Conservation (phyloP, 768 basidiomycete species). For the Exsudoporus frostii region DNA sequence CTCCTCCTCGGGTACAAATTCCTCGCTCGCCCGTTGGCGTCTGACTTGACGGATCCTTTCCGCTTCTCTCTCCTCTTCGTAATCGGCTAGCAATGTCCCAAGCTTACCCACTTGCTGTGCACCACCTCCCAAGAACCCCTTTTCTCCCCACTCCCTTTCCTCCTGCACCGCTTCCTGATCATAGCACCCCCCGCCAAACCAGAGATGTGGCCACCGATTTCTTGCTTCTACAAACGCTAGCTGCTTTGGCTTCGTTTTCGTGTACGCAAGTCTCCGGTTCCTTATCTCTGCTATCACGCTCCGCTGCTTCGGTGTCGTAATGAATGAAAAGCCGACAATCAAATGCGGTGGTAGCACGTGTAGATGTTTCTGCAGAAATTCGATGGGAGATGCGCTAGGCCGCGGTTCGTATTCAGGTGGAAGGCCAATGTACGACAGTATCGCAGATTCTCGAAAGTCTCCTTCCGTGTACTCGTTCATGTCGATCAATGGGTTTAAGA, state of each 20-base stretch:
- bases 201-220: constrained; percentile 63
- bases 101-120: constrained; percentile 66
- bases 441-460: constrained; percentile 18
- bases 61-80: constrained; percentile 76
- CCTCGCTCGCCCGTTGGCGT: constrained; percentile 37
- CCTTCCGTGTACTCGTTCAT: constrained; percentile 2
- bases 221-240: constrained; percentile 53
- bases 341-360: constrained; percentile 66
- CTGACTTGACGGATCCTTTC: constrained; percentile 53
- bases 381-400: constrained; percentile 54
- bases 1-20: constrained; percentile 58
- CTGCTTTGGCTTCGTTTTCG: constrained; percentile 50
- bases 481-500: not conserved
- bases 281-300: constrained; percentile 61
- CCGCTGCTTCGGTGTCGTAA: constrained; percentile 60
- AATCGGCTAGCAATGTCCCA: constrained; percentile 60
- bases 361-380: constrained; percentile 61
- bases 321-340: constrained; percentile 39
- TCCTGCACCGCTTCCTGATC: constrained; percentile 56
- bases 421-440: constrained; percentile 55
- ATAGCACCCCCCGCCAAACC: constrained; percentile 52
- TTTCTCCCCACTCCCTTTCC: constrained; percentile 67
- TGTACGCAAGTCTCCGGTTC: constrained; percentile 69
- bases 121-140: constrained; percentile 54
- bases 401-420: constrained; percentile 56